phyloP scores from a whole-genome alignment of 768 basidiomycete genomes.

The Mycena chlorophos region DNA sequence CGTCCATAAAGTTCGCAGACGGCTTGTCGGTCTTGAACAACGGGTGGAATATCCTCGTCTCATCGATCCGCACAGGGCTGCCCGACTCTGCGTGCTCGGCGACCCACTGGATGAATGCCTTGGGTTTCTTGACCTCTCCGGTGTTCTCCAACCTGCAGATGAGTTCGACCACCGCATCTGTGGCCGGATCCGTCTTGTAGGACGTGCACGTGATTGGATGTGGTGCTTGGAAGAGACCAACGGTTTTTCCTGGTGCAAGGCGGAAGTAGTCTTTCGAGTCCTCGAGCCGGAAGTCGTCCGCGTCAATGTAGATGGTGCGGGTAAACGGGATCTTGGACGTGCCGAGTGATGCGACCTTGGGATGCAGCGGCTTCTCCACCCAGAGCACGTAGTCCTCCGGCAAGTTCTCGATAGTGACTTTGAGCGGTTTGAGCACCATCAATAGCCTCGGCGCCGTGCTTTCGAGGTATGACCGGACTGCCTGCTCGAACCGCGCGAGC shows the following conservation, averaged over 20 bases:
- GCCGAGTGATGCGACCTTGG: conserved; percentile 89
- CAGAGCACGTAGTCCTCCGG: conserved; percentile 79
- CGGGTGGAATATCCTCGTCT: conserved; percentile 89
- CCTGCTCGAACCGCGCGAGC: conserved; percentile 85
- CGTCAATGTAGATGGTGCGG: conserved; percentile 87
- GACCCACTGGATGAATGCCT: conserved; percentile 97
- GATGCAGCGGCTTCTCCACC: conserved; percentile 91
- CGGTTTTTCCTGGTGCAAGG: conserved; percentile 95
- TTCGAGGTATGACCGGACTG: conserved; percentile 87
- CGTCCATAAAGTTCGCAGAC: conserved; percentile 74
- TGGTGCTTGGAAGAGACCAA: conserved; percentile 93
- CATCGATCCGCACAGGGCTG: conserved; percentile 82
- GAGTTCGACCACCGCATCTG: conserved; percentile 78
- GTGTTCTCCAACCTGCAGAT: conserved; percentile 76
- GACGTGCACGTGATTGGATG: conserved; percentile 92
- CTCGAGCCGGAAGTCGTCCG: conserved; percentile 87
- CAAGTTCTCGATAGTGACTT: conserved; percentile 88
- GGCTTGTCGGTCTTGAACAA: conserved; percentile 96
- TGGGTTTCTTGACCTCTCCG: conserved; percentile 71
- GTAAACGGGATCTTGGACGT: conserved; percentile 82
- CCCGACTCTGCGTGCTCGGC: conserved; percentile 76
- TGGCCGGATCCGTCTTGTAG: conserved; percentile 71
- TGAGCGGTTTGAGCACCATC: conserved; percentile 89
- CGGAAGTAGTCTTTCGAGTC: conserved; percentile 97
- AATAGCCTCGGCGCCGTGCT: conserved; percentile 82